Percentiles rank a stretch among this genome's conserved stretches.
Conservation (phyloP, 768 basidiomycete genomes). For the Russula earlei region DNA sequence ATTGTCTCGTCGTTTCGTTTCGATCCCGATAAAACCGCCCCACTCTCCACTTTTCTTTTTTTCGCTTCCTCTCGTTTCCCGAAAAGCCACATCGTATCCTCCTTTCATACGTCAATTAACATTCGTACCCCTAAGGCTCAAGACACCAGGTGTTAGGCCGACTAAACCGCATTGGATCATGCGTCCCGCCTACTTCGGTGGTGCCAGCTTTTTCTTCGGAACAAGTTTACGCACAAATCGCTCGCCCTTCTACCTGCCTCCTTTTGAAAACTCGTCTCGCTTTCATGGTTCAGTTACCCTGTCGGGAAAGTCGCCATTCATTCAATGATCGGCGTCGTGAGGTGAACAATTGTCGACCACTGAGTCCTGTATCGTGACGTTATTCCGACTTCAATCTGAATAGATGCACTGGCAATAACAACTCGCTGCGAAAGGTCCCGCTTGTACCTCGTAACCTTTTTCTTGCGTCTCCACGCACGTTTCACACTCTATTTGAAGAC, state of each 20-base stretch:
- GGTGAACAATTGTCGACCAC: not conserved
- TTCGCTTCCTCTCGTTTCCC: not conserved
- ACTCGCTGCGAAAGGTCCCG: not conserved
- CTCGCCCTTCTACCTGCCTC: slow-evolving; percentile 1
- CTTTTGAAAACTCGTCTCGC: slow-evolving; percentile 10
- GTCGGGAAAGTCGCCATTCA: not conserved
- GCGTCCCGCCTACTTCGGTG: not conserved
- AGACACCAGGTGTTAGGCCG: not conserved
- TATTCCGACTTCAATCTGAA: slow-evolving; percentile 4
- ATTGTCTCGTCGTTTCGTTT: slow-evolving; percentile 4
- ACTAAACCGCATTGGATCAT: not conserved
- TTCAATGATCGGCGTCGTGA: not conserved
- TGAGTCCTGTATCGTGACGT: not conserved
- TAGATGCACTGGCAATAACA: not conserved
- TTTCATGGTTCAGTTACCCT: slow-evolving; percentile 2
- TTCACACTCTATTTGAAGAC: not conserved
- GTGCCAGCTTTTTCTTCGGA: slow-evolving; percentile 1
- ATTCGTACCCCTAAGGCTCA: slow-evolving; percentile 1
- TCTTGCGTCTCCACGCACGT: not conserved
- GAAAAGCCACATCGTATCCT: not conserved
- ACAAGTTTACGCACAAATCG: slow-evolving; percentile 7
- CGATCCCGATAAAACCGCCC: slow-evolving; percentile 1
- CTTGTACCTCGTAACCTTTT: not conserved
- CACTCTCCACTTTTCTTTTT: slow-evolving; percentile 5
- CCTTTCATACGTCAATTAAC: not conserved